These are phyloP conservation scores for Cyberlindnera maclurae DNA, from an alignment of 805 yeast genomes.

Conservation along the genomic window DNA sequence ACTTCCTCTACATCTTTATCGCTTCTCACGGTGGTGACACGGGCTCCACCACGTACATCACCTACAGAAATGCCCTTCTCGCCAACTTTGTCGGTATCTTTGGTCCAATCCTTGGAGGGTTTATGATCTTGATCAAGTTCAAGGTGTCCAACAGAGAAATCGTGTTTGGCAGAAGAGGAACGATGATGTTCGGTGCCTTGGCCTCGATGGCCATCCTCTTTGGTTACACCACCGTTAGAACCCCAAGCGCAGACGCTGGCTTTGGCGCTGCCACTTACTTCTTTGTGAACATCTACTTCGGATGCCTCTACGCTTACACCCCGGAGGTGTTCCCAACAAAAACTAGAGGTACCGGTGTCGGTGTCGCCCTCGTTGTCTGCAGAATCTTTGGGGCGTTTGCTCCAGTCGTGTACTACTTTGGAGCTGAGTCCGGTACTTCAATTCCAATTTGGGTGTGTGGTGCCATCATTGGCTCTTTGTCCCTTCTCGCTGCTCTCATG, in stretches of 20 bases:
- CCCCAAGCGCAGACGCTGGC: conserved; percentile 44
- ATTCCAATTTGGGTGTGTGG: conserved; percentile 61
- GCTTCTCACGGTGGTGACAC: conserved; percentile 42
- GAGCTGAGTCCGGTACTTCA: conserved; percentile 38
- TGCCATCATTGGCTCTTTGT: conserved; percentile 42
- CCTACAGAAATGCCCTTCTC: conserved; percentile 41
- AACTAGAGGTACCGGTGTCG: conserved; percentile 53
- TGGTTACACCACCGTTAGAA: conserved; percentile 55
- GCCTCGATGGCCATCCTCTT: conserved; percentile 51
- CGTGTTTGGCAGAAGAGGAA: conserved; percentile 48
- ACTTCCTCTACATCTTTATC: conserved; percentile 44
- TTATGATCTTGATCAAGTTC: conserved; percentile 15
- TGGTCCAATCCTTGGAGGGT: conserved; percentile 45
- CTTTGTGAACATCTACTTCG: conserved; percentile 44
- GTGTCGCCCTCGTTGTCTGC: conserved; percentile 48
- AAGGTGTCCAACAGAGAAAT: conserved; percentile 5
- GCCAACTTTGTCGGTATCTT: conserved; percentile 38
- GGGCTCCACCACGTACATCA: conserved; percentile 32
- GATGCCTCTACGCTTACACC: conserved; percentile 56
- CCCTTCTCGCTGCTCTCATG: conserved; percentile 35
- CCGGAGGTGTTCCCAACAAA: conserved; percentile 55
- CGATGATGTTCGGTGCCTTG: conserved; percentile 44
- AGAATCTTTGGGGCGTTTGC: conserved; percentile 50
- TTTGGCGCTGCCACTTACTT: conserved; percentile 42
- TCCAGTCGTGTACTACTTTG: conserved; percentile 46